Base-by-base conservation (phyloP, 768 basidiomycete species). In the Xerocomellus dryophilus region DNA sequence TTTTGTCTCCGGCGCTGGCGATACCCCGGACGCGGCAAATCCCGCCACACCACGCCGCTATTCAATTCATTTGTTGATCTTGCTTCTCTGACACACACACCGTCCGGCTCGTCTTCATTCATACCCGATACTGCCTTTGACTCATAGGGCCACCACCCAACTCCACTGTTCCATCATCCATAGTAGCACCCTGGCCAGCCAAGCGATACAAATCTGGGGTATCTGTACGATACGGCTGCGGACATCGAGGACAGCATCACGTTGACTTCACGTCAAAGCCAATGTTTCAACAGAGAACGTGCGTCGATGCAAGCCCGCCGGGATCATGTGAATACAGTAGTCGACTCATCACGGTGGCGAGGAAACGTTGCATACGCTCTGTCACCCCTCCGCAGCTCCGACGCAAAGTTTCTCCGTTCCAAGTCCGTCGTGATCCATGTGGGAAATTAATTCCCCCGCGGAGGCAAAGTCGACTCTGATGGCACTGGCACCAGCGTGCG, bases 11-110 rank as follows among this genome's bases (percentile, higher is more conserved):
- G 69, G 69, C 57, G 62, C 63, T 68, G 66, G 51, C 45, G 50
- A 66, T 58, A 42, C 68, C 69, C 69, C 69, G 69, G 57, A 66
- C 45, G 35, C 70, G 70, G 70, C 8, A 53, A 63, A 34, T 66
- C 27, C 69, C 70, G 59, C 29, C 17, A 25, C 41, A 35, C 50
- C 51, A 50, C 58, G 38, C 48, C 41, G 11, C 23, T 18, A 27
- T 40, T 21, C 50, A 43, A 54, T 54, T 43, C 39, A 29, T 47
- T n/a, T 41, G 25, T 9, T 40, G 52, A 51, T 41, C 20, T n/a
- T 21, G 20, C 27, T 15, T 5, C 53, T 20, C 39, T 17, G 18
- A 55, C 58, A 25, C 50, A 32, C 15, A 34, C 43, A 47, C 47
- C 6, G 14, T 39, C 54, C 59, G 58, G 58, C 52, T 50, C 21